Evolutionary conservation across 768 basidiomycete genomes (phyloP), one percentile per base, ranked within the genome.

Genomic region (Paxillus involutus): DNA sequence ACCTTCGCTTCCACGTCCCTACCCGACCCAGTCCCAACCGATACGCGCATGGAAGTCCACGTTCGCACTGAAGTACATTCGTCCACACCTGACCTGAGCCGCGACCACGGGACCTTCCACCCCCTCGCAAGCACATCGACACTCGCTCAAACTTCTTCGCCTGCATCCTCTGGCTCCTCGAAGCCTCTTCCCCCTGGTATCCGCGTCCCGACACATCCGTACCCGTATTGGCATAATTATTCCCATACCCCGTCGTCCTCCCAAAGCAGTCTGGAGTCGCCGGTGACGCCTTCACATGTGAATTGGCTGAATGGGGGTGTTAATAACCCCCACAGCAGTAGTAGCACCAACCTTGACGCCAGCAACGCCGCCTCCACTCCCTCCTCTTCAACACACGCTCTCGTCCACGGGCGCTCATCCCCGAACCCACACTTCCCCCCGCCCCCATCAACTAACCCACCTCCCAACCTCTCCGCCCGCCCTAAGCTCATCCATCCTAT

Each of bases 211-310:
- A 64, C 60, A 5, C 67, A 72, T 51, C 66, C 69, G 12, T 71
- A 67, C 54, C 70, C 69, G 24, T 73, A 68, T 46, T 68, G 72
- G 72, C 69, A 71, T 32, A 63, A 61, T n/a, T 61, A 62, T 44
- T 39, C 59, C 9, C 70, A 71, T 47, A 63, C 61, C 6, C 62
- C 68, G 4, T 58, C 66, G n/a, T 73, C 65, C 32, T 63, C 64
- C 41, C 52, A 71, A 54, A 61, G 66, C 52, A 58, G 72, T 57
- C 47, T 67, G 61, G 57, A 71, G 56, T 67, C 74, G 51, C 60
- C 62, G 52, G 47, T 62, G 58, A 71, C 69, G 2, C 75, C 75
- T n/a, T 70, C 75, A 1, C 68, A 71, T 36, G 72, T 77, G 44
- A 73, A 72, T 11, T 77, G 76, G 77, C 52, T 75, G 45, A 53